Base-by-base conservation (phyloP, 225 moss, liverwort and hornwort genomes). In the Climacium dendroides region DNA sequence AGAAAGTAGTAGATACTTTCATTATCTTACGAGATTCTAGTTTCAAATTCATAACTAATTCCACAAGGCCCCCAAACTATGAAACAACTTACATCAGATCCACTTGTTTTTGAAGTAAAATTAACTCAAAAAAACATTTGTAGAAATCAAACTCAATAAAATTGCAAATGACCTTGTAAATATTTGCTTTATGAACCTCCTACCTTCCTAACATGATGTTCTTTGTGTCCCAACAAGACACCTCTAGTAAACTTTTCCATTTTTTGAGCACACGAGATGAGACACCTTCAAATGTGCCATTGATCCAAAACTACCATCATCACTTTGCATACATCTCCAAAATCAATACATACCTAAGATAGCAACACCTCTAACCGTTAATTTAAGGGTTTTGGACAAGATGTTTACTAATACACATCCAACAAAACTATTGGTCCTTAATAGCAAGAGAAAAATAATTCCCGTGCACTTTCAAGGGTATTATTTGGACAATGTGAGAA, bases 41-140 rank as follows among this genome's bases (percentile, higher is more conserved):
- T 11, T 32, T 8, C 5, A 74, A 50, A 22, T 50, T 20, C 34
- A 22, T 34, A 22, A 19, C 2, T 22, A 22, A 32, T 34, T n/a
- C n/a, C n/a, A n/a, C n/a, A 52, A 52, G 5, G 8, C 34, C 3
- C 7, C 3, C 50, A 48, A 29, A 34, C 3, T 7, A 74, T 1
- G 0, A 50, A 34, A 19, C 1, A 0, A 47, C 7, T 32, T 7
- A 0, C 50, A 1, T 12, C 50, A 30, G 1, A 19, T 48, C 3
- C 3, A 28, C 10, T 39, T 17, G 2, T 2, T 15, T 43, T 15
- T 15, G 0, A 25, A 25, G 0, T 1, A 15, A 70, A 41, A 20
- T 43, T 5, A 26, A 0, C 3, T 5, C 1, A 2, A 7, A 64
- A 64, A 45, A 12, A 10, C 6, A 29, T 30, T 74, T 48, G 19